A percentile compares a stretch with the other conserved stretches of the same genome.
Evolutionary conservation across 257 asterid species (phyloP).

Genomic region (Nicotiana tomentosiformis): DNA sequence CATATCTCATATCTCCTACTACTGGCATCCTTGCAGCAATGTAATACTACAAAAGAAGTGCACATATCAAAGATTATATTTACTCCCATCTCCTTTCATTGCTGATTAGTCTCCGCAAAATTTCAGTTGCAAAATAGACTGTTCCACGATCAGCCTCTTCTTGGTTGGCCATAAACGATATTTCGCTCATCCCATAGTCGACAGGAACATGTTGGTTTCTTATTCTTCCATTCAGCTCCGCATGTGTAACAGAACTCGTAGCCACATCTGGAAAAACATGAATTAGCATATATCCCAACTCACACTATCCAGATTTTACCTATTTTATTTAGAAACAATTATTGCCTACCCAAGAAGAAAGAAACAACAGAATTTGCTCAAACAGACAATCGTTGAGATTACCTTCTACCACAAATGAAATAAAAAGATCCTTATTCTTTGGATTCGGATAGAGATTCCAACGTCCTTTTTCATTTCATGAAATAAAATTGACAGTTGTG

Average conservation of each 20-base stretch:
- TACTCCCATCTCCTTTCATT: neutral
- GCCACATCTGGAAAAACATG: conserved; percentile 57
- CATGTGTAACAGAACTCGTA: conserved; percentile 73
- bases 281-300: neutral
- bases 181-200: conserved; percentile 60
- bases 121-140: neutral
- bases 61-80: neutral
- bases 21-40: too few relatives aligned
- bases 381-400: neutral
- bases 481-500: neutral
- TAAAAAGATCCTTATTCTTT: neutral
- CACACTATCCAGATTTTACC: neutral
- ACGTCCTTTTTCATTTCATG: neutral
- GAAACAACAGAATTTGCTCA: neutral
- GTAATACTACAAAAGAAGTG: too few relatives aligned
- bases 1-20: too few relatives aligned
- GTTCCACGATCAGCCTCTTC: neutral
- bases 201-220: conserved; percentile 56
- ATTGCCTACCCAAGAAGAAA: too few relatives aligned
- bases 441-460: neutral
- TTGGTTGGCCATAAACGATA: conserved; percentile 17
- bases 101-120: neutral
- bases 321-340: too few relatives aligned
- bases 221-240: conserved; percentile 73
- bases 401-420: neutral